Percentiles rank a stretch among this genome's conserved stretches.
Evolutionary conservation across 148 eudicot species (phyloP).

Genomic region (Salicornia ramosissima): DNA sequence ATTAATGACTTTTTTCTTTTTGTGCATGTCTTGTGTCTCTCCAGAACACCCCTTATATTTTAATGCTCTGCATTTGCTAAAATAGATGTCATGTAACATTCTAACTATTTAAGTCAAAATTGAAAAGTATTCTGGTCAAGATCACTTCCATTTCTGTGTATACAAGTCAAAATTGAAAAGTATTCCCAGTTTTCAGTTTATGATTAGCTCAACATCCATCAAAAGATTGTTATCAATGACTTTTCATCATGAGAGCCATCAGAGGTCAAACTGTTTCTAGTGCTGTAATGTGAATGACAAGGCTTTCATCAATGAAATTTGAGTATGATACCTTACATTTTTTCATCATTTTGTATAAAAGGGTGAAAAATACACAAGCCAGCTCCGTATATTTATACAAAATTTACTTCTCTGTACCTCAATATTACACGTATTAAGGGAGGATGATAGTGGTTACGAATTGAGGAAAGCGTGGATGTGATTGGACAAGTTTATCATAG

Average conservation of each 20-base stretch:
- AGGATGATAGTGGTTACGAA: slow-evolving; percentile 8
- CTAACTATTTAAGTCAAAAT: not conserved
- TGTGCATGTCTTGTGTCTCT: not conserved
- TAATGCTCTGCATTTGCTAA: not conserved
- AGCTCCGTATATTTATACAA: not conserved
- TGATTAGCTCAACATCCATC: not conserved
- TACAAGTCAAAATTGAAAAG: not conserved
- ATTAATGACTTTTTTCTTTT: not conserved
- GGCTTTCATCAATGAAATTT: not conserved
- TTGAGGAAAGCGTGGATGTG: not conserved
- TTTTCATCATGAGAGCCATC: not conserved
- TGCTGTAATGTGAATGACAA: not conserved
- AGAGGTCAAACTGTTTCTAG: not conserved
- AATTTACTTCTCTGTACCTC: not conserved
- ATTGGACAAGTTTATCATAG: not conserved
- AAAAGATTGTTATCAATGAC: not conserved
- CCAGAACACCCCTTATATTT: not conserved
- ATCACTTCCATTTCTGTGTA: not conserved
- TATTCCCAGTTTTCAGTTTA: not conserved
- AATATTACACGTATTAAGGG: not conserved
- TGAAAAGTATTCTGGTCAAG: not conserved
- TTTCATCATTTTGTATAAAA: too few species aligned
- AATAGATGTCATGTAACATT: not conserved
- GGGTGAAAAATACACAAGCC: too few species aligned
- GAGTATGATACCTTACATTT: too few species aligned